phyloP scores from a whole-genome alignment of 805 yeast species.

The Dipodascus geniculatus region DNA sequence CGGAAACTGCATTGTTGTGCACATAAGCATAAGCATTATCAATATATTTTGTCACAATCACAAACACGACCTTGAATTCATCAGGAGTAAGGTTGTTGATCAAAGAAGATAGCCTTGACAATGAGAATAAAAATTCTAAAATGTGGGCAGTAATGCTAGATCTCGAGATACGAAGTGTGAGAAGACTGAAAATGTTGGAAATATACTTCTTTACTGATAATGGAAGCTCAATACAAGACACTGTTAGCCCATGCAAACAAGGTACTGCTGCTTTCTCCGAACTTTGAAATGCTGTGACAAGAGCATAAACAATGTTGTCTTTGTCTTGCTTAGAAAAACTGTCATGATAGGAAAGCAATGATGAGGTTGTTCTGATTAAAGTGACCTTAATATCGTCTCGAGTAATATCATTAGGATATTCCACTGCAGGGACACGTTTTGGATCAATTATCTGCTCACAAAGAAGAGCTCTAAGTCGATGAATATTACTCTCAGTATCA shows the following conservation, averaged over 20 bases:
- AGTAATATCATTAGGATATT: conserved; percentile 34
- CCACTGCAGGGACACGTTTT: conserved; percentile 32
- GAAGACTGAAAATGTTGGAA: conserved; percentile 53
- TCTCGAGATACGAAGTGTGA: conserved; percentile 66
- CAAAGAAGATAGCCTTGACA: conserved; percentile 54
- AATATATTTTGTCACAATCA: conserved; percentile 68
- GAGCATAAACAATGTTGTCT: conserved; percentile 46
- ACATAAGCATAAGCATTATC: conserved; percentile 49
- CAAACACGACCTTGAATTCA: conserved; percentile 71
- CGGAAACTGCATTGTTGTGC: conserved; percentile 5
- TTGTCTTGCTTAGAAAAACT: conserved; percentile 43
- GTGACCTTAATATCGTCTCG: conserved; percentile 59
- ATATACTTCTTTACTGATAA: conserved; percentile 56
- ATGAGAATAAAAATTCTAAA: conserved; percentile 57
- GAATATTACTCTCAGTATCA: conserved; percentile 30
- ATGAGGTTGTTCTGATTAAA: conserved; percentile 47
- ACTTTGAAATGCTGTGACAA: conserved; percentile 48
- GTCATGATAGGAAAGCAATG: conserved; percentile 37
- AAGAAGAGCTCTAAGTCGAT: conserved; percentile 33
- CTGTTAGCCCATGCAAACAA: conserved; percentile 60
- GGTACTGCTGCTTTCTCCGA: conserved; percentile 77
- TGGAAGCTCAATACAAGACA: conserved; percentile 77
- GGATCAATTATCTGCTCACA: conserved; percentile 44
- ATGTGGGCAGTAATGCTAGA: conserved; percentile 60
- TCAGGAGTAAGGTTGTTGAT: conserved; percentile 64